These are phyloP conservation scores for Piper betle DNA, from an alignment of 164 flowering plant genomes.

Conservation along the genomic window DNA sequence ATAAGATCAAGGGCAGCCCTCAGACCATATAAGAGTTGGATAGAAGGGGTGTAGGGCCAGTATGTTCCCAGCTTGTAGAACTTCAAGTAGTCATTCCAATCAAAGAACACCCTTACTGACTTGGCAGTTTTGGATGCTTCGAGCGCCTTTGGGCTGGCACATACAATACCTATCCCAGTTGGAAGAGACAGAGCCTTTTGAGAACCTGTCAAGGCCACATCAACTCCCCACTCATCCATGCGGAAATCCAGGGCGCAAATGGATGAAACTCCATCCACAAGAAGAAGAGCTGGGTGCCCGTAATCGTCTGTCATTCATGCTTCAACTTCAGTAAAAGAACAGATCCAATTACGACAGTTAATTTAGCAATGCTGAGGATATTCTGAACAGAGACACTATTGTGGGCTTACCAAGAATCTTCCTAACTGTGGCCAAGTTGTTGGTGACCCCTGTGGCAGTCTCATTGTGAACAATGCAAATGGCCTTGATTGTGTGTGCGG, in stretches of 20 bases:
- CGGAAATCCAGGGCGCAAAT: slow-evolving; percentile 96
- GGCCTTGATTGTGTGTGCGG: slow-evolving; percentile 82
- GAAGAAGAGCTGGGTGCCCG: slow-evolving; percentile 79
- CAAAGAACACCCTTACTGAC: slow-evolving; percentile 85
- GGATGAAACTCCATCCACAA: slow-evolving; percentile 95
- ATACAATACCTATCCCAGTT: slow-evolving; percentile 86
- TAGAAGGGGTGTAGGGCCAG: slow-evolving; percentile 99
- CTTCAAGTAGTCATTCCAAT: slow-evolving; percentile 93
- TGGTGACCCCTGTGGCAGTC: slow-evolving; percentile 96
- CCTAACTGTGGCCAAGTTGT: slow-evolving; percentile 74
- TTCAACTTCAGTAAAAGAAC: background rate
- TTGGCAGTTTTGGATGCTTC: slow-evolving; percentile 84
- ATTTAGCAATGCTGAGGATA: too few species aligned
- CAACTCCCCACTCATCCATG: slow-evolving; percentile 98
- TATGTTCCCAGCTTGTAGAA: slow-evolving; percentile 83
- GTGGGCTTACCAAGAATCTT: slow-evolving; percentile 60
- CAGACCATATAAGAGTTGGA: slow-evolving; percentile 82
- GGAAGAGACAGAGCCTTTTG: slow-evolving; percentile 98
- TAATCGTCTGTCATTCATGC: slow-evolving; percentile 48
- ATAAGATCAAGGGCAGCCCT: slow-evolving; percentile 87
- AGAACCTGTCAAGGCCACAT: slow-evolving; percentile 94
- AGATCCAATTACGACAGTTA: too few species aligned
- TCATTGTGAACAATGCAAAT: slow-evolving; percentile 92
- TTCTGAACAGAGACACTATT: too few species aligned
- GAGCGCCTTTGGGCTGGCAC: slow-evolving; percentile 89